Evolutionary conservation across 768 basidiomycete species (phyloP), one percentile per base, ranked within the genome.

Genomic region (Boletus reticulatus): DNA sequence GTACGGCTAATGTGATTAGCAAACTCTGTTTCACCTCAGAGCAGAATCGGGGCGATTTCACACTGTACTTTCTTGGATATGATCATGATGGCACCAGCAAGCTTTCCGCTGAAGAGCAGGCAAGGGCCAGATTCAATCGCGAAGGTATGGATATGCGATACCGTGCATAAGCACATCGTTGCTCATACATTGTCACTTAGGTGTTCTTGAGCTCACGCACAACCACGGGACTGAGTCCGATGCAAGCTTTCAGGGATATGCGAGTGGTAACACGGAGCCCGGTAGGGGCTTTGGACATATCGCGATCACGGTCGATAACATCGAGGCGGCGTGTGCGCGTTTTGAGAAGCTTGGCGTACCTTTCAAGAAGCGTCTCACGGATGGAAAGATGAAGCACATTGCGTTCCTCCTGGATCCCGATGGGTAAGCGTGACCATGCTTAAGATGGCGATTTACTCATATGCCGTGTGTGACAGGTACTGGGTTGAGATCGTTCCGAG

Each of bases 201-300:
- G 86, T 50, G 73, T 94, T 61, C 82, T 94, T 56, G 92, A 95
- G 70, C 79, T 94, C 47, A 93, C 89, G 2, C 85, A 89, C 75
- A 93, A 94, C 77, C 91, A 94, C 69, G 92, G 94, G 52, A 92
- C 92, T 53, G 96, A 98, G 75, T 76, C 73, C 52, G 88, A 95
- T 68, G 63, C 84, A 49, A 73, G 72, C 59, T 94, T 94, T 78
- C 70, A 84, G 62, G 94, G 92, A 36, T 98, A 97, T 70, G 79
- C 84, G 11, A 88, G 72, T 64, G 96, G 96, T 1, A 99, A 99
- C 74, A 69, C 81, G 4, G 94, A 95, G 5, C 88, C 90, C 5
- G 85, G 87, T 29, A 78, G 78, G 52, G 83, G 71, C 17, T 95
- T 94, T 66, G 93, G 94, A 0, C 95, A 97, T 72, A 92, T 95